Evolutionary conservation across 345 rosid species (phyloP), one percentile per base, ranked within the genome.

Genomic region (Carallia brachiata): DNA sequence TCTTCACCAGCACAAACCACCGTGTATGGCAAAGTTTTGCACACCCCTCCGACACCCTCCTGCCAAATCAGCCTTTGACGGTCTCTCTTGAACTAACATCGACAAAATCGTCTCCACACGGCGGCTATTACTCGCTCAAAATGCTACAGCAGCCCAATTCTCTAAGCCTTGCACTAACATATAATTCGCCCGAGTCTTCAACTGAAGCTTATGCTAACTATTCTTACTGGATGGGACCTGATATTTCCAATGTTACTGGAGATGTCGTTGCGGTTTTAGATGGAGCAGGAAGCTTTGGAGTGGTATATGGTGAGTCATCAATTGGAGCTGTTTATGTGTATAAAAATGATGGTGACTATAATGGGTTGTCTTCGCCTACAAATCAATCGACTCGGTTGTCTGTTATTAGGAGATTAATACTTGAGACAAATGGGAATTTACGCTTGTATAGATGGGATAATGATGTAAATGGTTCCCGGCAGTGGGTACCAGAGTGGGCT

Each of bases 401-500:
- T 1, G 86, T 84, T 67, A 71, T 82, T 9, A 58, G 95, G 55
- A 85, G 93, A 65, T 70, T 94, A 73, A 86, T 86, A 16, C 85
- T 94, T 0, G 98, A 94, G 75, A 76, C 75, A 27, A 88, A 91
- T 69, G 96, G 97, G 37, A 94, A 90, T 76, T 63, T 94, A 59
- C 80, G 96, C 61, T 56, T 94, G 54, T 94, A 94, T 72, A 77
- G 90, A 72, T 94, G 94, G 94, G 96, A 89, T 52, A 82, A 91
- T 64, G 89, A 88, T 64, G 80, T 88, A 32, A 93, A 91, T 50
- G 95, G 93, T 2, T 87, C 95, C 1, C 84, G 87, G 59, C 95
- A 84, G 62, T 94, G 96, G 96, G 90, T 91, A 0, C 75, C 96
- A 2, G 93, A 91, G 37, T 89, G 96, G 97, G 96, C 98, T 53